A percentile compares a stretch with the other conserved stretches of the same genome.
phyloP scores from a whole-genome alignment of 805 yeast species.

The Saccharomycopsis javanensis region DNA sequence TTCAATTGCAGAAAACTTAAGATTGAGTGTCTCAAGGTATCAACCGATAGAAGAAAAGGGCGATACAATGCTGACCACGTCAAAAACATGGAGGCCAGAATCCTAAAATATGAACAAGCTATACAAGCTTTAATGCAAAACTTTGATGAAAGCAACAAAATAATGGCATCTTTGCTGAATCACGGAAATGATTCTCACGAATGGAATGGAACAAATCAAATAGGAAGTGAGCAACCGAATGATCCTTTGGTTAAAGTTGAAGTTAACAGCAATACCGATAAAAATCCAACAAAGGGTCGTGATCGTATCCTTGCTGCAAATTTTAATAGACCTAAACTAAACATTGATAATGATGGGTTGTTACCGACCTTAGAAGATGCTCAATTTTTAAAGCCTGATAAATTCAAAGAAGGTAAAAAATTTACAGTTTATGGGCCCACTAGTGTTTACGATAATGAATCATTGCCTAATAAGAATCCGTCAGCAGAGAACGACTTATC shows the following conservation, averaged over 20 bases:
- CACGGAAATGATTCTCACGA: neutral
- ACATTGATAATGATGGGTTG: slow-evolving; percentile 1
- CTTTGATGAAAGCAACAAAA: neutral
- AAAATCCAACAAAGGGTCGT: neutral
- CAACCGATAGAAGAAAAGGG: slow-evolving; percentile 9
- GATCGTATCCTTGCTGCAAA: neutral
- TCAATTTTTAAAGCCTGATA: slow-evolving; percentile 3
- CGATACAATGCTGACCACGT: slow-evolving; percentile 3
- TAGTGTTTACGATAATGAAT: slow-evolving; percentile 30
- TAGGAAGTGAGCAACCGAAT: neutral
- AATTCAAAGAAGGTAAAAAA: slow-evolving; percentile 5
- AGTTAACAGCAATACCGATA: neutral
- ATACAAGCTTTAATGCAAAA: slow-evolving; percentile 1
- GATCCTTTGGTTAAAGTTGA: neutral
- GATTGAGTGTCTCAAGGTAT: slow-evolving; percentile 4
- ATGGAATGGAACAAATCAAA: neutral
- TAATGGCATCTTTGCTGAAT: neutral
- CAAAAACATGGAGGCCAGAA: slow-evolving; percentile 2
- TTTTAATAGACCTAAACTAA: neutral
- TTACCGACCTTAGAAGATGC: slow-evolving; percentile 7
- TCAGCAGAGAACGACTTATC: slow-evolving; percentile 6
- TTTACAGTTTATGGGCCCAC: slow-evolving; percentile 37
- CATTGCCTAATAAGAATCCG: slow-evolving; percentile 3
- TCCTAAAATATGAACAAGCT: slow-evolving; percentile 1
- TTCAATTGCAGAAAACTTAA: slow-evolving; percentile 1